These are phyloP conservation scores for Solanum pennellii DNA, from an alignment of 257 asterid species.

Conservation along the genomic window DNA sequence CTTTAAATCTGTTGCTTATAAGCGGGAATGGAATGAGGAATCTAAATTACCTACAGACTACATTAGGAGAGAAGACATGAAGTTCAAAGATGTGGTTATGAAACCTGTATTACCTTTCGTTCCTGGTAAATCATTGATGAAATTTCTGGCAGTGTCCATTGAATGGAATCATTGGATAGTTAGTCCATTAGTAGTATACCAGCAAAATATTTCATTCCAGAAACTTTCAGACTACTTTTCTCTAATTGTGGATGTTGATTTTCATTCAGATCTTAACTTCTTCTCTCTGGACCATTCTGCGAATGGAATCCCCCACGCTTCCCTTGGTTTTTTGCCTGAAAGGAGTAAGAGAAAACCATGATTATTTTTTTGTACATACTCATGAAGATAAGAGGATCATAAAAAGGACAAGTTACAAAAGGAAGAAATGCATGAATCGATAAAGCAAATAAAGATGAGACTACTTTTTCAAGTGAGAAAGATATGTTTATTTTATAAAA, in stretches of 20 bases:
- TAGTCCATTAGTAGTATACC: conserved; percentile 20
- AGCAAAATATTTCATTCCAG: conserved; percentile 24
- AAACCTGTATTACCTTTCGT: conserved; percentile 21
- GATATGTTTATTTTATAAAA: too few relatives aligned
- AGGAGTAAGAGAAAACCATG: too few relatives aligned
- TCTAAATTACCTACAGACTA: neutral
- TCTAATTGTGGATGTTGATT: neutral
- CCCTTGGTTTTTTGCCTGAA: too few relatives aligned
- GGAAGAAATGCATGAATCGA: too few relatives aligned
- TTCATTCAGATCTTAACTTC: too few relatives aligned
- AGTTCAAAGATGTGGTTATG: conserved; percentile 13
- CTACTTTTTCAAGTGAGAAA: too few relatives aligned
- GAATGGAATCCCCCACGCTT: too few relatives aligned
- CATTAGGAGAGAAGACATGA: neutral
- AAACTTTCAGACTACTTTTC: conserved; percentile 27
- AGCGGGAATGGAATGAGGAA: neutral
- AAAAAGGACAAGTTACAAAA: too few relatives aligned
- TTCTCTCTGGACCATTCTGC: too few relatives aligned
- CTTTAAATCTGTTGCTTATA: neutral
- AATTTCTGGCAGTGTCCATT: conserved; percentile 27
- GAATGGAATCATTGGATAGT: conserved; percentile 28
- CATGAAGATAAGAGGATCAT: too few relatives aligned
- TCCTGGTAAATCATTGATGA: conserved; percentile 27
- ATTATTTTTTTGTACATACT: too few relatives aligned
- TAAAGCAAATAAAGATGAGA: too few relatives aligned